These are phyloP conservation scores for Neurospora hispaniola DNA, from an alignment of 495 filamentous ascomycete species.

Conservation along the genomic window DNA sequence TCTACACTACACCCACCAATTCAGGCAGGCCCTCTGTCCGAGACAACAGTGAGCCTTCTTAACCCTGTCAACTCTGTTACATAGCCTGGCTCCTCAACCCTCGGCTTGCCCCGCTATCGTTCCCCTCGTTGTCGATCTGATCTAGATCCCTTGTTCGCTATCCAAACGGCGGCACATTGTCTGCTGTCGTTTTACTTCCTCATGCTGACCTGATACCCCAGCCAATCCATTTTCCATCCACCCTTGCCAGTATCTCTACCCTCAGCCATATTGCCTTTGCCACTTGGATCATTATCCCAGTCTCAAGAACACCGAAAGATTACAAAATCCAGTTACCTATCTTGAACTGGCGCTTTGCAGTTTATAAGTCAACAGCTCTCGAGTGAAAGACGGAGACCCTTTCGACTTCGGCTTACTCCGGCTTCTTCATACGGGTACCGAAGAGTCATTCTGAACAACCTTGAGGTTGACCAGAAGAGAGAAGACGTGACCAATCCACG, in stretches of 20 bases:
- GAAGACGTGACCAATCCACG: neutral
- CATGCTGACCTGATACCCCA: neutral
- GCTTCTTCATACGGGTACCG: neutral
- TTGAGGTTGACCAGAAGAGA: neutral
- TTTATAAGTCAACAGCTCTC: neutral
- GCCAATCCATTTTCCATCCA: neutral
- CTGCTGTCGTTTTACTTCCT: neutral
- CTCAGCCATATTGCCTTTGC: neutral
- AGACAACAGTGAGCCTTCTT: neutral
- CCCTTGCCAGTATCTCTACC: neutral
- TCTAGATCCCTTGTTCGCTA: neutral
- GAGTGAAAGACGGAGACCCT: neutral
- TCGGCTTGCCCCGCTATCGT: neutral
- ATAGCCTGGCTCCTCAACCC: neutral
- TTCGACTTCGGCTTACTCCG: neutral
- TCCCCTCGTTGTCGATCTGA: neutral
- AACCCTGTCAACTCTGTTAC: neutral
- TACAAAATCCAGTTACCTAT: neutral
- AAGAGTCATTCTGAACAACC: neutral
- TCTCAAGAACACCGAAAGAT: neutral
- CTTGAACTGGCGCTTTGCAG: neutral
- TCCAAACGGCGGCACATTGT: neutral
- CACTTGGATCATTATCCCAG: neutral
- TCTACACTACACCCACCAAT: neutral
- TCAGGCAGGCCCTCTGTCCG: neutral